Evolutionary conservation across 1,139 yeast species (phyloP).

Genomic region (Geotrichum candidum): DNA sequence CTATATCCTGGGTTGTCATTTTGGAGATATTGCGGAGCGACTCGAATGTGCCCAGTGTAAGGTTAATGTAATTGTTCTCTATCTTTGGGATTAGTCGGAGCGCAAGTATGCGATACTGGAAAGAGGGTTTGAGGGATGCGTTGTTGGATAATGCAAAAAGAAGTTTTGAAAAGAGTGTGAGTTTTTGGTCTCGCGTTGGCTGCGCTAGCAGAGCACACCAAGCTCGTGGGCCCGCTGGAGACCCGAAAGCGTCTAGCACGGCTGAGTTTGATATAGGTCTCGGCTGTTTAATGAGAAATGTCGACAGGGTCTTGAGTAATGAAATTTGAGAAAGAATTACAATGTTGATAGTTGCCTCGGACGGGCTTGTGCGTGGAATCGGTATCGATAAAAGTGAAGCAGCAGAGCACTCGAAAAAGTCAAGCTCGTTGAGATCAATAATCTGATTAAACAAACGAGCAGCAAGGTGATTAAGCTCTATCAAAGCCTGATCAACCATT

Average conservation of each 20-base stretch:
- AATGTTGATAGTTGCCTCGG: constrained; percentile 15
- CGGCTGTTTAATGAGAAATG: constrained; percentile 14
- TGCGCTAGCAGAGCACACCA: constrained; percentile 19
- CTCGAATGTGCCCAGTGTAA: constrained; percentile 19
- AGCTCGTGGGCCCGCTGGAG: constrained; percentile 14
- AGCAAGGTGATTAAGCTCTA: constrained; percentile 15
- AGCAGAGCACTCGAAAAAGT: neutral
- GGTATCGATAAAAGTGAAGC: neutral
- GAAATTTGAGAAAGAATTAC: constrained; percentile 20
- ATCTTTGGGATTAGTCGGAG: constrained; percentile 16
- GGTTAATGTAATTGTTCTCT: constrained; percentile 17
- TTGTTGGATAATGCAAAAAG: constrained; percentile 21
- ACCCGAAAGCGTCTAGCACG: constrained; percentile 7
- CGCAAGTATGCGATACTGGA: constrained; percentile 20
- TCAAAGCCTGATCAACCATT: constrained; percentile 20
- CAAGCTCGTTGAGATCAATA: neutral
- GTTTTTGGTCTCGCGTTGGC: constrained; percentile 14
- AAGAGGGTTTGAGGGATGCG: constrained; percentile 18
- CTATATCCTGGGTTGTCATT: constrained; percentile 9
- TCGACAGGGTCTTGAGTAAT: constrained; percentile 19
- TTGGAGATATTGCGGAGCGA: constrained; percentile 16
- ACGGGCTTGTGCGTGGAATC: neutral
- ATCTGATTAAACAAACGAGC: neutral
- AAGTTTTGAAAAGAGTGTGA: constrained; percentile 19
- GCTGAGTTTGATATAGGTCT: constrained; percentile 19